phyloP scores from a whole-genome alignment of 257 asterid species.

The Nicotiana tomentosiformis region DNA sequence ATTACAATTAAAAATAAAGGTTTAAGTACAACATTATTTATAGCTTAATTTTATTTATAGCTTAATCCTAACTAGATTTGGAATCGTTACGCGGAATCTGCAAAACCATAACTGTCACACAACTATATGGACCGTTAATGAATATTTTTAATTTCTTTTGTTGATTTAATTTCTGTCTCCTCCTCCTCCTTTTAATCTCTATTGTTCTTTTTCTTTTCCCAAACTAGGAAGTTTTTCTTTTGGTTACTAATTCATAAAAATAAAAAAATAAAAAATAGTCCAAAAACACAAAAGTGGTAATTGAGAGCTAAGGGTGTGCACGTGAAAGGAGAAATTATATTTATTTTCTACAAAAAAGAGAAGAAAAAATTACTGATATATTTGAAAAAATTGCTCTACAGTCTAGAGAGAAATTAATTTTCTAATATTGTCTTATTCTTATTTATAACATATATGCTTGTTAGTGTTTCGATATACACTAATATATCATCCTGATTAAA shows the following conservation, averaged over 20 bases:
- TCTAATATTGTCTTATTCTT: neutral
- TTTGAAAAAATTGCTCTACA: too few species aligned
- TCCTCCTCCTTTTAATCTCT: neutral
- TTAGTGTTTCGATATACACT: too few species aligned
- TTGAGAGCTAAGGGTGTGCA: too few species aligned
- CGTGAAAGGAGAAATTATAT: too few species aligned
- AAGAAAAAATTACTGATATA: neutral
- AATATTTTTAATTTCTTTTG: neutral
- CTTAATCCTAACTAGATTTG: neutral
- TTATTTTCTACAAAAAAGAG: too few species aligned
- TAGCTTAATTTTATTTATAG: neutral
- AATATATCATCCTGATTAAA: neutral
- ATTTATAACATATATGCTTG: too few species aligned
- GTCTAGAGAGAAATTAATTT: neutral
- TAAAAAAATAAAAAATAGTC: too few species aligned
- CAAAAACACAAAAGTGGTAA: neutral
- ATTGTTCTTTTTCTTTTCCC: neutral
- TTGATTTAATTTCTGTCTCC: neutral
- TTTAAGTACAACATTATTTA: neutral
- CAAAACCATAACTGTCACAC: neutral
- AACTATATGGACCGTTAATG: neutral
- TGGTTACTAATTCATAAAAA: neutral
- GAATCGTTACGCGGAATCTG: neutral
- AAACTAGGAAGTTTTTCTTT: neutral
- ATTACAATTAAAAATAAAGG: neutral